phyloP scores from a whole-genome alignment of 345 rosid species.

The Rhodamnia rubescens region DNA sequence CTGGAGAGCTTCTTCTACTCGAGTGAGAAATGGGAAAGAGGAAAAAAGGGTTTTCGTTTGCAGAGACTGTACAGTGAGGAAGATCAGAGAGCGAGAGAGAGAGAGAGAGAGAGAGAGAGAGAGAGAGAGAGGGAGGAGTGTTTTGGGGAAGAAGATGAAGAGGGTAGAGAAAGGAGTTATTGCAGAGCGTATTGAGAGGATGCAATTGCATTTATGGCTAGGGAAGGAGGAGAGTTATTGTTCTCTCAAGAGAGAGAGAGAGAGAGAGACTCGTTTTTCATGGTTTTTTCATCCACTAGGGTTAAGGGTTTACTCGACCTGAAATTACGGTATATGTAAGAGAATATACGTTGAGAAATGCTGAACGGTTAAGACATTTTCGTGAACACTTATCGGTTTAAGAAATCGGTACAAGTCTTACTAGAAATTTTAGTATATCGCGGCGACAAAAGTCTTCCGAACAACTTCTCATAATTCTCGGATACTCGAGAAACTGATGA shows the following conservation, averaged over 20 bases:
- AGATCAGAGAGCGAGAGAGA: too few species aligned
- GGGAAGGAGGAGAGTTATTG: constrained; percentile 27
- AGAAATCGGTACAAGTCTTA: neutral
- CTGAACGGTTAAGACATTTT: neutral
- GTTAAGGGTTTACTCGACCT: neutral
- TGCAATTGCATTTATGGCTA: constrained; percentile 64
- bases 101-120: neutral
- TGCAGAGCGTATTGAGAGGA: constrained; percentile 62
- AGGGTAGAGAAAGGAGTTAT: constrained; percentile 43
- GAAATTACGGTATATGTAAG: neutral
- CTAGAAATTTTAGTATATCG: neutral
- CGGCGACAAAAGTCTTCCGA: neutral
- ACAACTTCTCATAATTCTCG: neutral
- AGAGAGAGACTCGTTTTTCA: constrained; percentile 1
- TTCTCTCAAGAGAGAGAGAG: constrained; percentile 14
- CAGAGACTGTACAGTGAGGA: neutral
- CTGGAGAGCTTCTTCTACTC: neutral
- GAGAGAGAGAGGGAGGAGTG: constrained; percentile 11
- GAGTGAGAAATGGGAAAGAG: neutral
- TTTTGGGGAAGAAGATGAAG: constrained; percentile 16
- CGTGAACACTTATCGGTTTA: neutral
- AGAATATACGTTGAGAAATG: neutral
- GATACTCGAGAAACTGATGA: neutral
- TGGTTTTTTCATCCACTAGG: neutral
- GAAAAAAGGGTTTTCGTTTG: neutral